These are phyloP conservation scores for Endoconidiophora laricicola DNA, from an alignment of 2,329 filamentous ascomycete genomes.

Conservation along the genomic window DNA sequence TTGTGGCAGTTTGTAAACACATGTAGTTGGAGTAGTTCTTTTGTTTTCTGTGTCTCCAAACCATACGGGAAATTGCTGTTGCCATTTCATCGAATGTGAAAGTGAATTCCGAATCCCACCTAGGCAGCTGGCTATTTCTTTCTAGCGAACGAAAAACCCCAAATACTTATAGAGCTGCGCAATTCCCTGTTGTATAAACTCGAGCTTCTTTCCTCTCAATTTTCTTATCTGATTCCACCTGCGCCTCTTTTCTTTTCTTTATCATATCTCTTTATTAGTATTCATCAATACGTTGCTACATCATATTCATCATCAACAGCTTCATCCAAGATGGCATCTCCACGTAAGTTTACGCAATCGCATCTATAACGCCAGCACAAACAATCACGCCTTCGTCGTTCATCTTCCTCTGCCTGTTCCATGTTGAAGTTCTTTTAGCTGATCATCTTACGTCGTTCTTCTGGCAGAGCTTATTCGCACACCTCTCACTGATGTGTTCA, in stretches of 20 bases:
- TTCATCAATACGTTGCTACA: not conserved
- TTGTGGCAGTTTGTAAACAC: not conserved
- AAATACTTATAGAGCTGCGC: not conserved
- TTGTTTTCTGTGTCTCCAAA: too few relatives aligned
- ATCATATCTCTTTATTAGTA: constrained; percentile 8
- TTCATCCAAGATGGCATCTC: constrained; percentile 50
- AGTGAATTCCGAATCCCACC: too few relatives aligned
- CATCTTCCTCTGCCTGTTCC: constrained; percentile 93
- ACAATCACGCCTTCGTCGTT: constrained; percentile 85
- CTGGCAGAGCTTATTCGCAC: constrained; percentile 49
- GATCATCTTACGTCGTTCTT: not conserved
- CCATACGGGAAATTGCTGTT: too few relatives aligned
- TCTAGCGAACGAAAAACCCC: too few relatives aligned
- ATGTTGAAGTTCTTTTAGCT: not conserved
- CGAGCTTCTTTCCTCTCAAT: constrained; percentile 1
- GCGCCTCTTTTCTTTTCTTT: constrained; percentile 10
- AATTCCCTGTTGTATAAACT: not conserved
- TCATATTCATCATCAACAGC: constrained; percentile 17
- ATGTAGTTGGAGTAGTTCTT: not conserved
- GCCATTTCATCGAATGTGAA: too few relatives aligned
- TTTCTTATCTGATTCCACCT: not conserved
- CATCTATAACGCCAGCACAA: constrained; percentile 90
- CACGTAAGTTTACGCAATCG: constrained; percentile 76
- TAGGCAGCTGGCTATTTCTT: too few relatives aligned
- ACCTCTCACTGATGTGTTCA: constrained; percentile 83